These are phyloP conservation scores for Sporisorium exsertum DNA, from an alignment of 1,284 basidiomycete genomes.

Conservation along the genomic window DNA sequence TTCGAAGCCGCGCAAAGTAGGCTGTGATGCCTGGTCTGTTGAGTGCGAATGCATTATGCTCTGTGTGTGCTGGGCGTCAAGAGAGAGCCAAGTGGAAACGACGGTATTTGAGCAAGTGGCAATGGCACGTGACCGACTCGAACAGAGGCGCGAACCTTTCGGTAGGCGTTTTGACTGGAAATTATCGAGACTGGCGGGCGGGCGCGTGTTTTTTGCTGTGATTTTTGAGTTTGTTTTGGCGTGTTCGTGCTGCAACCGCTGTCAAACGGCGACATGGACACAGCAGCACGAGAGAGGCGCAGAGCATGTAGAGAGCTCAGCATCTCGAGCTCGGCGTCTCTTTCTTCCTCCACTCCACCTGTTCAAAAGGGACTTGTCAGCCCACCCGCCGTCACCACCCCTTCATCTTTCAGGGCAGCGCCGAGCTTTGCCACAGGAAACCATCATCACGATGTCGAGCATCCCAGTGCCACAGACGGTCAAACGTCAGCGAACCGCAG, in stretches of 20 bases:
- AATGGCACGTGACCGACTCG: slow-evolving; percentile 25
- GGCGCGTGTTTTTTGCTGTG: slow-evolving; percentile 4
- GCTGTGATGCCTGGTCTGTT: not conserved
- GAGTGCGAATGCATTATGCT: not conserved
- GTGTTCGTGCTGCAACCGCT: slow-evolving; percentile 1
- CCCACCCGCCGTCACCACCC: not conserved
- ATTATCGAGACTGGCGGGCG: not conserved
- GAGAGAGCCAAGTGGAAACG: not conserved
- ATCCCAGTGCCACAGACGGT: slow-evolving; percentile 52
- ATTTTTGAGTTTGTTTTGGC: slow-evolving; percentile 12
- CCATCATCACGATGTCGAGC: slow-evolving; percentile 33
- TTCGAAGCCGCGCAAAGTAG: not conserved
- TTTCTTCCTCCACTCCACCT: not conserved
- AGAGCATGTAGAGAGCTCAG: not conserved
- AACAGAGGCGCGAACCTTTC: slow-evolving; percentile 19
- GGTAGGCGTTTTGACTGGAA: not conserved
- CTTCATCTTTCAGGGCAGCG: not conserved
- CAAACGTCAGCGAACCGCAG: slow-evolving; percentile 43
- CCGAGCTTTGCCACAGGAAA: not conserved
- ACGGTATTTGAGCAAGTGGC: not conserved
- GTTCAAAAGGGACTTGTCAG: not conserved
- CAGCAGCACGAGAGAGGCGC: not conserved
- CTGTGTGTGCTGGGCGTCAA: too few relatives aligned
- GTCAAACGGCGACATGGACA: not conserved
- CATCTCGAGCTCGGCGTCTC: not conserved